Conservation (phyloP, 1,284 basidiomycete species). For the Cerioporus squamosus region DNA sequence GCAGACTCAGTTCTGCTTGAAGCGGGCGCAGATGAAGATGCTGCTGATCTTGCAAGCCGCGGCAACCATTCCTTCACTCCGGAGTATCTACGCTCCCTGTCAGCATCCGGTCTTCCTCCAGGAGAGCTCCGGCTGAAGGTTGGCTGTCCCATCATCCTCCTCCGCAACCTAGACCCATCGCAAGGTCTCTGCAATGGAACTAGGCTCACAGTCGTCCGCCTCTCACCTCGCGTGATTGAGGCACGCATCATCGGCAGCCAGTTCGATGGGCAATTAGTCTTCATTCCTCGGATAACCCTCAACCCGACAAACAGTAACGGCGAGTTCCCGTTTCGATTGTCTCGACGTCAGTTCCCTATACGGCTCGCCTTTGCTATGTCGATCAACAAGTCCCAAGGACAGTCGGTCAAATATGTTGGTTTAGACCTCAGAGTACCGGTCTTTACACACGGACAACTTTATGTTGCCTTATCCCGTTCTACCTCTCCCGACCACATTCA, state of each 20-base stretch:
- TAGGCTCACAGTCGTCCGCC: slow-evolving; percentile 19
- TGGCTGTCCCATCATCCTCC: slow-evolving; percentile 40
- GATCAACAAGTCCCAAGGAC: slow-evolving; percentile 51
- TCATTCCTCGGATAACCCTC: slow-evolving; percentile 36
- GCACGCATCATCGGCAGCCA: slow-evolving; percentile 29
- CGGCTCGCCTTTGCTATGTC: slow-evolving; percentile 45
- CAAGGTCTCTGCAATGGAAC: slow-evolving; percentile 44
- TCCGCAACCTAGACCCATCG: slow-evolving; percentile 38
- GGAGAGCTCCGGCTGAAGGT: slow-evolving; percentile 36
- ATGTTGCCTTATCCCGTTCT: slow-evolving; percentile 44
- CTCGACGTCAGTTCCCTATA: slow-evolving; percentile 43
- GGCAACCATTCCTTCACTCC: slow-evolving; percentile 9
- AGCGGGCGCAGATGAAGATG: neutral
- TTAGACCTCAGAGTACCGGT: slow-evolving; percentile 40
- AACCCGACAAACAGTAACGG: slow-evolving; percentile 17
- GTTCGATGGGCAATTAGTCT: slow-evolving; percentile 27
- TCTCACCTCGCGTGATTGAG: slow-evolving; percentile 27
- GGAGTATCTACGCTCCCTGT: slow-evolving; percentile 30
- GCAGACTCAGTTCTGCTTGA: slow-evolving; percentile 28
- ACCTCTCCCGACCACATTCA: slow-evolving; percentile 33
- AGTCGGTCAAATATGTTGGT: slow-evolving; percentile 38
- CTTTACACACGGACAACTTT: slow-evolving; percentile 48
- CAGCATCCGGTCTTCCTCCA: slow-evolving; percentile 30
- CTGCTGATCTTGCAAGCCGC: neutral
- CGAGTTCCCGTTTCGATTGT: slow-evolving; percentile 28